Percentiles rank a stretch among this genome's conserved stretches.
Evolutionary conservation across 78 protist species (phyloP).

Genomic region (Dictyostelium firmibasis): DNA sequence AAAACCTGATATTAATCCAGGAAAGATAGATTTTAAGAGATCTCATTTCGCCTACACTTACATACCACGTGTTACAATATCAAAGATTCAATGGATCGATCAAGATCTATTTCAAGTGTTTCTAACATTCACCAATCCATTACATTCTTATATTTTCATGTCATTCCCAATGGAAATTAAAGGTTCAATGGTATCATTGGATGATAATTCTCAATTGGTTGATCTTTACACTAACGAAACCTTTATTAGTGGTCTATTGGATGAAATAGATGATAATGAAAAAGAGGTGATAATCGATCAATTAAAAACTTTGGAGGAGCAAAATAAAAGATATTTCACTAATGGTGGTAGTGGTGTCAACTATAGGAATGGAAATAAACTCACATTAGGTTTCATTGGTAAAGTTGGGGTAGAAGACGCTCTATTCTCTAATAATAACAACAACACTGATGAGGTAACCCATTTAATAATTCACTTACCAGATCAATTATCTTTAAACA

Average conservation of each 20-base stretch:
- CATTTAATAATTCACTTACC: neutral
- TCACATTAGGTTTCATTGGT: slow-evolving; percentile 27
- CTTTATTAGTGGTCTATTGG: slow-evolving; percentile 23
- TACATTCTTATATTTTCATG: slow-evolving; percentile 17
- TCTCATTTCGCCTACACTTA: slow-evolving; percentile 56
- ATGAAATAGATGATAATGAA: slow-evolving; percentile 46
- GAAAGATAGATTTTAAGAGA: slow-evolving; percentile 54
- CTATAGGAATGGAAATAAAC: slow-evolving; percentile 37
- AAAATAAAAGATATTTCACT: neutral
- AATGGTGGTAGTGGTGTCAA: neutral
- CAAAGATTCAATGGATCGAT: neutral
- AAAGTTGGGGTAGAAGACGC: slow-evolving; percentile 14
- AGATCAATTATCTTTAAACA: neutral
- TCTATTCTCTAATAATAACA: neutral
- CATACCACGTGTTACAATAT: slow-evolving; percentile 10
- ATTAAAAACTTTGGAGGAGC: neutral
- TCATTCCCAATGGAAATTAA: neutral
- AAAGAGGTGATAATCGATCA: neutral
- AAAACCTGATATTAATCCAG: slow-evolving; percentile 24
- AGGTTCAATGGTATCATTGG: slow-evolving; percentile 12
- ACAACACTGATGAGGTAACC: neutral
- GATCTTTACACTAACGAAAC: slow-evolving; percentile 1
- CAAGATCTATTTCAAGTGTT: slow-evolving; percentile 18
- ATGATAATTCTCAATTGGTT: slow-evolving; percentile 26
- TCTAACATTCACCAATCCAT: slow-evolving; percentile 26